Evolutionary conservation across 495 filamentous ascomycete genomes (phyloP), one percentile per base, ranked within the genome.

Genomic region (Penicillium roqueforti): DNA sequence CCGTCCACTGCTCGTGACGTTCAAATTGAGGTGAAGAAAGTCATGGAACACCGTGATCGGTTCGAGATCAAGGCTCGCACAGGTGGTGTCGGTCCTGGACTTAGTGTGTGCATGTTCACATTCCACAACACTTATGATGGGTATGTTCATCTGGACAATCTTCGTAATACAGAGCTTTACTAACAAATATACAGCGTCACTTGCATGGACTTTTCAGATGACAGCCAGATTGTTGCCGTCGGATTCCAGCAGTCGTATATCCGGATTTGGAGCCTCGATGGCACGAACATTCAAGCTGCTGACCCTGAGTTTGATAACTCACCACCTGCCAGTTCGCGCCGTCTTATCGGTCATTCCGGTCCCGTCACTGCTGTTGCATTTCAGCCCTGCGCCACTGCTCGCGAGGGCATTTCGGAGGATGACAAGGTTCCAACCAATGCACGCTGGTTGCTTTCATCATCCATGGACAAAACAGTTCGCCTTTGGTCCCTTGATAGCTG

Each of bases 181-280:
- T 78, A 51, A 76, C 31, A 46, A 28, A 20, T 10, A 13, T 31
- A 9, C 59, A 97, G 92, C 20, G 78, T 96, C 38, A 92, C 89
- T 26, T 96, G 88, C 67, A 76, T 97, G 53, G 92, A 97, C 57
- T 95, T 98, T 63, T 96, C 92, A 0, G 86, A 88, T 58, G 93
- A 98, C 66, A 85, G 87, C 61, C 74, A 83, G 49, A 79, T 97
- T 2, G 86, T 90, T 38, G 93, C 93, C 22, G 85, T 85, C 29
- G 93, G 93, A 14, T 95, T 91, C 42, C 82, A 83, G 51, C 90
- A 97, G 61, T 97, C 92, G 1, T 97, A 95, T 63, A 93, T 97
- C 63, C 89, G 95, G 5, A 80, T 98, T 6, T 98, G 92, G 89
- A 84, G 83, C 49, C 70, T 96, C 10, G 87, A 95, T 59, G 92